A percentile compares a stretch with the other conserved stretches of the same genome.
Conservation (phyloP, 2,329 filamentous ascomycete genomes). For the Plectosphaerella plurivora region DNA sequence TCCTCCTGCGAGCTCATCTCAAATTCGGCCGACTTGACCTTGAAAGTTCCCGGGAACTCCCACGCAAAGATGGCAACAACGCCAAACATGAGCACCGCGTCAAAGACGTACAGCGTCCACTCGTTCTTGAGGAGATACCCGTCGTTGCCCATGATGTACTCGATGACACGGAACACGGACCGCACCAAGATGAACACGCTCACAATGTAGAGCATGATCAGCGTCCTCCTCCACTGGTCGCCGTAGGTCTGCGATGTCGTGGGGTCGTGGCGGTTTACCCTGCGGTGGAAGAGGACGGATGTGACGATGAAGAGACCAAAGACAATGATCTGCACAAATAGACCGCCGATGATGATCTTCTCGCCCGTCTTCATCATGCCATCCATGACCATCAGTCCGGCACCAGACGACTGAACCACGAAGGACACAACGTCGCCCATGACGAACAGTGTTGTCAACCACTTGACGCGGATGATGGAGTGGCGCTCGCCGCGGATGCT, state of each 20-base stretch:
- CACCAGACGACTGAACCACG: constrained; percentile 16
- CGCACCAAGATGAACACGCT: constrained; percentile 32
- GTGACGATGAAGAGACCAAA: constrained; percentile 49
- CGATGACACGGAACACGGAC: constrained; percentile 34
- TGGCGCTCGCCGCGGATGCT: constrained; percentile 30
- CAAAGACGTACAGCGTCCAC: constrained; percentile 29
- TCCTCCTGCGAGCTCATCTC: background rate
- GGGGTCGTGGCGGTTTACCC: constrained; percentile 28
- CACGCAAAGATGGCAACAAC: constrained; percentile 14
- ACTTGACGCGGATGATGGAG: constrained; percentile 34
- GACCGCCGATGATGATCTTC: constrained; percentile 44
- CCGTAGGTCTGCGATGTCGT: constrained; percentile 15
- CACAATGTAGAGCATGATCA: constrained; percentile 17
- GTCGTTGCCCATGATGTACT: constrained; percentile 30
- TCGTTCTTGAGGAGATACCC: constrained; percentile 27
- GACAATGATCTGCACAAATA: constrained; percentile 52
- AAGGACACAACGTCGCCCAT: constrained; percentile 42
- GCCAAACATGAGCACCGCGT: constrained; percentile 26
- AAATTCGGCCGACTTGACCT: background rate
- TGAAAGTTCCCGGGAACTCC: background rate
- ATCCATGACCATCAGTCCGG: constrained; percentile 10
- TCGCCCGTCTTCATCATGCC: constrained; percentile 28
- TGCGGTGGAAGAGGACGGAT: constrained; percentile 38
- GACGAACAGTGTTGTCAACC: constrained; percentile 46
- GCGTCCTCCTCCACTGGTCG: constrained; percentile 22